Base-by-base conservation (phyloP, 495 filamentous ascomycete species). In the Penicillium cataractarum region DNA sequence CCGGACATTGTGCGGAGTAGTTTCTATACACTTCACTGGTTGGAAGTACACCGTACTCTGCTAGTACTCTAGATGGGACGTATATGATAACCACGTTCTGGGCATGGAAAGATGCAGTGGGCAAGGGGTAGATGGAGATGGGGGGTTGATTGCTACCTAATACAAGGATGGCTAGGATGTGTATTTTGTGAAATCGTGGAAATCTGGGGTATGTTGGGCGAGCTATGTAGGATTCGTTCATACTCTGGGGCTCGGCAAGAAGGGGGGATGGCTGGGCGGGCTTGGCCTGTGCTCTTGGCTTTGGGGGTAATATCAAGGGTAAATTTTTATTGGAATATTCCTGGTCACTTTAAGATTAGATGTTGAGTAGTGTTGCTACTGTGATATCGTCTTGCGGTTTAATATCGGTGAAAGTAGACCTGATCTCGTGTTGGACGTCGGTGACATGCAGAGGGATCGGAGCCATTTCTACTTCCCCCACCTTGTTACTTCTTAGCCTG, bases 21-120 rank as follows among this genome's bases (percentile, higher is more conserved):
- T 1, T 12, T 15, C 13, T 15, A 3, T 39, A 39, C 31, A 15
- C n/a, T 22, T 3, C 9, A 12, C 27, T 50, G 46, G 10, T 29
- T 21, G n/a, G n/a, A n/a, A n/a, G n/a, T n/a, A n/a, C n/a, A n/a
- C n/a, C n/a, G n/a, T 12, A 46, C 19, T 5, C 2, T 12, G 26
- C 46, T 17, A 3, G 46, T 3, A 49, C n/a, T n/a, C n/a, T n/a
- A n/a, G 22, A 17, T 19, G 6, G 40, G 7, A 3, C 19, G 22
- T 27, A 13, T 12, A 22, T 15, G 17, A 37, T 53, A 8, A 19
- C 59, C 59, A 61, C 59, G 59, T 61, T 61, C 52, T 54, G 42
- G 51, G 51, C 37, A 55, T 55, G 59, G 22, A 27, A 55, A 40
- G 21, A n/a, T 53, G 31, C 21, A 49, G 33, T 17, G 29, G 39